Base-by-base conservation (phyloP, 2,329 filamentous ascomycete genomes). In the Fusarium pseudograminearum region DNA sequence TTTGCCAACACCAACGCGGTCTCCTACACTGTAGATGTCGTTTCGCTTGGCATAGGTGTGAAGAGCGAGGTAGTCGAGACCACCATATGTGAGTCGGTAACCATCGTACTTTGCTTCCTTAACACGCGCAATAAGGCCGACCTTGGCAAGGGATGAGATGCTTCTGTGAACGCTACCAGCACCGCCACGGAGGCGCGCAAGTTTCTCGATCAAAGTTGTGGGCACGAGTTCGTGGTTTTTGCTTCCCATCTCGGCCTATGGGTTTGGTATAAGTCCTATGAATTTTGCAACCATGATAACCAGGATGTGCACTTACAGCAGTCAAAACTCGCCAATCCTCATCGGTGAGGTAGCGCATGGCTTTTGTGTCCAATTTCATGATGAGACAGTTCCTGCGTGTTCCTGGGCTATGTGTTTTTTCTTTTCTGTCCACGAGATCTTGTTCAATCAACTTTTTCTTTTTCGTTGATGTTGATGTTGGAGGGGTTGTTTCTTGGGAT, bases 31-130 rank as follows among this genome's bases (percentile, higher is more conserved):
- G 86, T 97, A 98, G 41, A 98, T 87, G 58, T 87, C 88, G 73
- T 91, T 91, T 70, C 89, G 86, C 74, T 92, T 91, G 61, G 94
- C 91, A 79, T 98, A 91, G 1, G 93, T 90, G 81, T 98, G 94
- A 56, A 99, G 86, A 18, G 96, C 93, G n/a, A 99, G 90, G 80
- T 99, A 99, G 83, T 99, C 96, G 48, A 98, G 89, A 4, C 96
- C 96, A 74, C 96, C 96, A 78, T 99, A 99, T 9, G 95, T 97
- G 57, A 99, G 87, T 55, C 97, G 90, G 82, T 99, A 99, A 66
- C 96, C 96, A 76, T 99, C 96, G 82, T 99, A 99, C 80, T 93
- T 95, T 68, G 95, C 93, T 80, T 98, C 97, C 81, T 97, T 97
- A 73, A 97, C 90, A 73, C 92, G 92, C 45, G 92, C 94, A 75